Evolutionary conservation across 2,329 filamentous ascomycete species (phyloP).

Genomic region (Phyllosticta ampelicida): DNA sequence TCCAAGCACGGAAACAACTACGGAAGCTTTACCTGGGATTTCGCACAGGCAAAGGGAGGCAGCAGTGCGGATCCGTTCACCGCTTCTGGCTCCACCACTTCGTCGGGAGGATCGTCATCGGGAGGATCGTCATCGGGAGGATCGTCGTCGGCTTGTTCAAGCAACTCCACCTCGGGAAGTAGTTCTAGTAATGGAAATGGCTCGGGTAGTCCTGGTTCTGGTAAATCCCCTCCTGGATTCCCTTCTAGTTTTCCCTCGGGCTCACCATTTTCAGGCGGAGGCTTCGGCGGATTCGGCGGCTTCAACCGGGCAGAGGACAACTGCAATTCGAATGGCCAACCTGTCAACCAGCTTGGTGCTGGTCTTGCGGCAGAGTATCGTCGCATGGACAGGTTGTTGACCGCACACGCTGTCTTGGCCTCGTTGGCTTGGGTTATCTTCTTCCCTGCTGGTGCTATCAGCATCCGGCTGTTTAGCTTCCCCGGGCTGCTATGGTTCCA

Average conservation of each 20-base stretch:
- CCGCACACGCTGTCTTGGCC: slow-evolving; percentile 34
- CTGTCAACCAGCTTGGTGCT: not conserved
- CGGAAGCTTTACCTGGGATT: slow-evolving; percentile 36
- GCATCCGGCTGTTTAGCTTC: slow-evolving; percentile 33
- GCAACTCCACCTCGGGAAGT: slow-evolving; percentile 14
- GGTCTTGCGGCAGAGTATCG: not conserved
- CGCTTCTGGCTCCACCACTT: slow-evolving; percentile 12
- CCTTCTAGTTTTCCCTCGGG: not conserved
- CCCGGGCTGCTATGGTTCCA: slow-evolving; percentile 35
- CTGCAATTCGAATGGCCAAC: not conserved
- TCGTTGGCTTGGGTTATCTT: slow-evolving; percentile 35
- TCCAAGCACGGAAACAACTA: slow-evolving; percentile 32
- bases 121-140: not conserved
- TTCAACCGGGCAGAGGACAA: not conserved
- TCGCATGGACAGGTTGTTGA: slow-evolving; percentile 22
- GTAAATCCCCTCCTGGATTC: slow-evolving; percentile 1
- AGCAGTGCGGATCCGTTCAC: slow-evolving; percentile 35
- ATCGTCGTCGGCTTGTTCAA: not conserved
- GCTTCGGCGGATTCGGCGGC: not conserved
- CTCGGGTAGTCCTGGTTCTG: not conserved
- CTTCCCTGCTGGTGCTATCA: slow-evolving; percentile 35
- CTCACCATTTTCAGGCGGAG: slow-evolving; percentile 2
- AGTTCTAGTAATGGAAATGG: slow-evolving; percentile 1
- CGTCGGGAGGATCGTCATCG: not conserved
- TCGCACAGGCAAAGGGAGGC: slow-evolving; percentile 41